Conservation (phyloP, 2,329 filamentous ascomycete genomes). For the Aspergillus unguis region DNA sequence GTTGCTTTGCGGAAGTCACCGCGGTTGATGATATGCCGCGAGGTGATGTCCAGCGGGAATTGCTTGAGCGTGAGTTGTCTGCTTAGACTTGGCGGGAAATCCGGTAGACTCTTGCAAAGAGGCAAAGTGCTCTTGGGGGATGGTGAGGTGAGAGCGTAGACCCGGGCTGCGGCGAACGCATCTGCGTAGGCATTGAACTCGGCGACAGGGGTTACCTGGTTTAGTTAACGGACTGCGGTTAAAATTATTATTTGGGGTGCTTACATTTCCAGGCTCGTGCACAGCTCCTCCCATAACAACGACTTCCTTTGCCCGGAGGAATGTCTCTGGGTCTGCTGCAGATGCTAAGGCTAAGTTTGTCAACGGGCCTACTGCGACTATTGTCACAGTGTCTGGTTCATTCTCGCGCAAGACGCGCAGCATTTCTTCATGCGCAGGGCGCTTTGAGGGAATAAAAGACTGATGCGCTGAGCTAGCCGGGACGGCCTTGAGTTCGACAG, state of each 20-base stretch:
- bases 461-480: conserved; percentile 36
- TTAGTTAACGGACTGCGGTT: background rate
- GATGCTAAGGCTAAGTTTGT: conserved; percentile 93
- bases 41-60: conserved; percentile 76
- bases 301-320: conserved; percentile 83
- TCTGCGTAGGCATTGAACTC: conserved; percentile 98
- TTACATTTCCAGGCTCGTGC: conserved; percentile 74
- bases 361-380: conserved; percentile 83
- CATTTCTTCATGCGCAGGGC: conserved; percentile 78
- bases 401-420: conserved; percentile 80
- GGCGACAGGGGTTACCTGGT: conserved; percentile 65
- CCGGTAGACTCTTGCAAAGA: conserved; percentile 49
- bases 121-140: conserved; percentile 81
- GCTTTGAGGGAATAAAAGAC: conserved; percentile 72
- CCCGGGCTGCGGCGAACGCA: conserved; percentile 68
- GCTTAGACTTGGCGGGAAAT: conserved; percentile 64
- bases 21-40: conserved; percentile 62
- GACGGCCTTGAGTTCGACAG: conserved; percentile 49
- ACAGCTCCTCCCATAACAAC: conserved; percentile 94
- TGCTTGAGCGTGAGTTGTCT: conserved; percentile 64
- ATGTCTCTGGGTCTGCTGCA: conserved; percentile 81
- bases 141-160: conserved; percentile 73
- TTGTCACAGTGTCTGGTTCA: conserved; percentile 78
- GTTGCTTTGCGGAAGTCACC: conserved; percentile 58
- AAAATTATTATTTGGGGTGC: conserved; percentile 22